Evolutionary conservation across 768 basidiomycete species (phyloP), one percentile per base, ranked within the genome.

Genomic region (Xerocomus brunneocitrinus): DNA sequence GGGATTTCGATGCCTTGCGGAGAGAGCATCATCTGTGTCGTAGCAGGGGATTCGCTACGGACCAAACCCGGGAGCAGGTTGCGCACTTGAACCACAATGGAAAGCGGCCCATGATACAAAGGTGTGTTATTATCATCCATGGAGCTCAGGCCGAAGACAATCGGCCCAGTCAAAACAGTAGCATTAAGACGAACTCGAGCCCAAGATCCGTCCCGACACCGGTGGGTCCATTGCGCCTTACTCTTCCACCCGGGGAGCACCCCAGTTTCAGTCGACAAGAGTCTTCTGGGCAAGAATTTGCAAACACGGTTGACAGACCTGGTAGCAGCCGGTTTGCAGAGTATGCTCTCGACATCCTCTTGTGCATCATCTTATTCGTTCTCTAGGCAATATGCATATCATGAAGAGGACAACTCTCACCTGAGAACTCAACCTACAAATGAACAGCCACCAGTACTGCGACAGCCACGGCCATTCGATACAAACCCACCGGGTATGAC

Each of bases 381-480:
- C 25, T 49, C 59, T 48, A 91, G 89, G 54, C 80, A 85, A 67
- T 91, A 82, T 64, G 79, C 81, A n/a, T 90, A 86, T 65, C 71
- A 66, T 5, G 78, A 78, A 24, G 75, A 79, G 24, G 72, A 74
- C 19, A 74, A 72, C 32, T 66, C 75, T 40, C 78, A 75, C 53
- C 66, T 63, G 48, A 74, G 73, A 3, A 73, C 73, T 16, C 68
- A 66, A 32, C 62, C 75, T 22, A 68, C 77, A 14, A 74, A 76
- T 59, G 66, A 66, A 50, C 84, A 82, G 59, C 58, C 45, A 31
- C 58, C 69, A 16, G 66, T 72, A 3, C 61, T 68, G n/a, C 63
- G 67, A 25, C 75, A 76, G 48, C 68, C 75, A 41, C 71, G 71
- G 38, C 51, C 65, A 47, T 62, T 57, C 30, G 41, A 66, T 32